Conservation (phyloP, 2,329 filamentous ascomycete genomes). For the Botrytis elliptica region DNA sequence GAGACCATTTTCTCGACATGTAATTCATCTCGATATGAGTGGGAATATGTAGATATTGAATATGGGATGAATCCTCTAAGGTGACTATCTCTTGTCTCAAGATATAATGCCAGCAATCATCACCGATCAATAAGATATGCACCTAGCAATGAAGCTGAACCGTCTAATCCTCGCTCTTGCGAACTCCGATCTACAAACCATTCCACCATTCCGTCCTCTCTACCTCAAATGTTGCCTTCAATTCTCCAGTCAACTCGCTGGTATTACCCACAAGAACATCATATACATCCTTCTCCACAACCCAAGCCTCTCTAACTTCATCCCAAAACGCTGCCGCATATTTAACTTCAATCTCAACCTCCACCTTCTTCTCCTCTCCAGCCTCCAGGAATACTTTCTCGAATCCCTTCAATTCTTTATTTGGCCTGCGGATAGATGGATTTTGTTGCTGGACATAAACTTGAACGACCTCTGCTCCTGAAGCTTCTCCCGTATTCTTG, state of each 20-base stretch:
- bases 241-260: conserved; percentile 46
- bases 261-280: conserved; percentile 42
- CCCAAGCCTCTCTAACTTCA: conserved; percentile 43
- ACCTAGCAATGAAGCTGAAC: neutral
- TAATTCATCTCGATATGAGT: rapidly evolving
- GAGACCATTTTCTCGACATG: too few species aligned
- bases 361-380: conserved; percentile 57
- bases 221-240: conserved; percentile 56
- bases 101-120: neutral
- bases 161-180: neutral
- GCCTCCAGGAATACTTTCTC: conserved; percentile 61
- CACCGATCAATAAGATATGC: too few species aligned
- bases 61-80: neutral
- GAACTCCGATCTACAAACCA: conserved; percentile 48
- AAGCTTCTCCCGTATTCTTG: conserved; percentile 55
- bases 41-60: neutral
- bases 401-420: conserved; percentile 66
- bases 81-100: neutral
- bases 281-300: conserved; percentile 42
- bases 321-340: conserved; percentile 45
- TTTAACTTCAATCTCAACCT: conserved; percentile 49
- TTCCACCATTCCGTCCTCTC: conserved; percentile 65
- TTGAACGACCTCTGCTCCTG: conserved; percentile 57
- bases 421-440: conserved; percentile 49
- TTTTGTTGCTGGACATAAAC: conserved; percentile 55